Conservation (phyloP, 345 rosid species). For the Erucastrum elatum region DNA sequence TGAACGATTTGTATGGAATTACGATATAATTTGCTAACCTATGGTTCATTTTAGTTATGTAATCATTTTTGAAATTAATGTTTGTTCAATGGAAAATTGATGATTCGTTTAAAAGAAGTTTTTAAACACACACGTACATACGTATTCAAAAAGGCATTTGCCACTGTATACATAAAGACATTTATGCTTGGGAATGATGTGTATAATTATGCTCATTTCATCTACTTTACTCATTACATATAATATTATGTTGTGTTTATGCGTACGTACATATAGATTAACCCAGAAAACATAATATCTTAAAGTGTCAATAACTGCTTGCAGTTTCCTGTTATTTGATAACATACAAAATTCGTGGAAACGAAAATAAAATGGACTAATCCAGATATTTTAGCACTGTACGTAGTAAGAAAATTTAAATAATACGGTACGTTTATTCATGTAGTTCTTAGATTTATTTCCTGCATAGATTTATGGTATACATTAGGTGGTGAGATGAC, state of each 20-base stretch:
- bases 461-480: background rate
- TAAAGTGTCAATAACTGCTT: too few species aligned
- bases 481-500: background rate
- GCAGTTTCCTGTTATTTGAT: background rate
- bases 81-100: background rate
- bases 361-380: background rate
- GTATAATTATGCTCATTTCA: constrained; percentile 29
- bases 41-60: constrained; percentile 21
- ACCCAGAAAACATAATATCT: too few species aligned
- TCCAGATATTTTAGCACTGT: too few species aligned
- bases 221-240: background rate
- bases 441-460: background rate
- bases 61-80: constrained; percentile 7
- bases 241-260: background rate
- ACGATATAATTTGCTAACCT: constrained; percentile 3
- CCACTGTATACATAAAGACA: background rate
- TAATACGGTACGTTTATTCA: background rate
- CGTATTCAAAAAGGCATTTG: too few species aligned
- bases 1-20: background rate
- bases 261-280: background rate
- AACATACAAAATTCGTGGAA: background rate
- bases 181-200: constrained; percentile 38
- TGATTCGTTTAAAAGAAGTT: background rate
- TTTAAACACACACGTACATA: constrained; percentile 26
- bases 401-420: background rate